Base-by-base conservation (phyloP, 257 asterid genomes). In the Nicotiana benthamiana region DNA sequence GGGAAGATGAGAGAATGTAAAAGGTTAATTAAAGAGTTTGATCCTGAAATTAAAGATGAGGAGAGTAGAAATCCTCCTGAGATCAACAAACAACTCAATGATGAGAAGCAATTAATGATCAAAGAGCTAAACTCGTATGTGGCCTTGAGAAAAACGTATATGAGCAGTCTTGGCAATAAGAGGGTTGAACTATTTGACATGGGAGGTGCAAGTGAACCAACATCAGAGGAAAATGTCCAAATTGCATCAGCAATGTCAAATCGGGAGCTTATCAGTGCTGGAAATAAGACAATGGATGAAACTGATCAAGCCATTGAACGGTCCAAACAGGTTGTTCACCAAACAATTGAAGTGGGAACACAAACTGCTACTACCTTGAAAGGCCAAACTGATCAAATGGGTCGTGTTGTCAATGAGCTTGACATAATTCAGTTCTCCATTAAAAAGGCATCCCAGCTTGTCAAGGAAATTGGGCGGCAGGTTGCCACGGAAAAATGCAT, bases 311-410 rank as follows among this genome's bases (percentile, higher is more conserved):
- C 98, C 85, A 90, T 96, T 87, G 98, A 96, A 84, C 98, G 99
- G 80, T 96, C 99, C 80, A 92, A 96, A 89, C 99, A 96, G 97
- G 99, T 96, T 81, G 99, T 96, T 86, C 97, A 96, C 86, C 95
- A 92, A 93, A 96, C 99, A 30, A 0, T 96, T 82, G 99, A 96
- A 90, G 97, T 94, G 80, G 99, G 99, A 84, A 92, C 97, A 5
- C 89, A 94, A 87, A 96, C 99, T 72, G 98, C 97, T 81, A 64
- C 97, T 79, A 90, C 97, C 79, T 87, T 96, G 92, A 96, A 96
- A 87, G 98, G 97, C 79, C 99, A 95, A 83, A 96, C 99, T 63
- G 99, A 94, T n/a, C 99, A 93, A 91, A 96, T 96, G 99, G 97
- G 97, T n/a, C 97, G 99, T 81, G 85, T 94, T 77, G 97, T 96